Base-by-base conservation (phyloP, 2,329 filamentous ascomycete species). In the Acephala macrosclerotiorum region DNA sequence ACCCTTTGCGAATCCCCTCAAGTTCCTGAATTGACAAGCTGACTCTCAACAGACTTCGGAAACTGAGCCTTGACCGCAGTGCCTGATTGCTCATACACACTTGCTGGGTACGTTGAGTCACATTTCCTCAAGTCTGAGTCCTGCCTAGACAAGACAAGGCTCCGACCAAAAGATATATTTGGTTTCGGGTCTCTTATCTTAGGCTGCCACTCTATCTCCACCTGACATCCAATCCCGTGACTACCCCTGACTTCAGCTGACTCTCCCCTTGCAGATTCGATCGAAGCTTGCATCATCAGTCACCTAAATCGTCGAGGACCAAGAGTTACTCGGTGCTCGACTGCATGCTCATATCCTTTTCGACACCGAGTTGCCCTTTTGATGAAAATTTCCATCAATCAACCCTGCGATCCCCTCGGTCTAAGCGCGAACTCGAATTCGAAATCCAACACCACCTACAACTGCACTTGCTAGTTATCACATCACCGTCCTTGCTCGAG, bases 91-190 rank as follows among this genome's bases (percentile, higher is more conserved):
- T 53, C 63, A 42, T 60, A 58, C n/a, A 59, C 35, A 42, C 29
- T 47, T 53, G 63, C 53, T 53, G 20, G 63, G 63, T 65, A 61
- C 7, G 63, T 61, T 57, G 63, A 58, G 58, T 65, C 59, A 58
- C 49, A 40, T 60, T 20, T 22, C 42, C 35, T 57, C 26, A 42
- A 33, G 25, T 45, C 53, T 38, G 20, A n/a, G 40, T 59, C 47
- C 57, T 60, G 57, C 58, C 63, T 64, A 60, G 61, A 33, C 58
- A 26, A 49, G 25, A 26, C 40, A 42, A 62, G 35, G 36, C 38
- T 36, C 16, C 35, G n/a, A 20, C 11, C 36, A 29, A 33, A 29
- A 56, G 55, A 49, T 33, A 25, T 33, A 12, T 25, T 49, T 47
- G 47, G 8, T 25, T 42, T 47, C 40, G n/a, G 22, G 51, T 57